phyloP scores from a whole-genome alignment of 2,329 filamentous ascomycete species.

The Leptodontidium sp. region DNA sequence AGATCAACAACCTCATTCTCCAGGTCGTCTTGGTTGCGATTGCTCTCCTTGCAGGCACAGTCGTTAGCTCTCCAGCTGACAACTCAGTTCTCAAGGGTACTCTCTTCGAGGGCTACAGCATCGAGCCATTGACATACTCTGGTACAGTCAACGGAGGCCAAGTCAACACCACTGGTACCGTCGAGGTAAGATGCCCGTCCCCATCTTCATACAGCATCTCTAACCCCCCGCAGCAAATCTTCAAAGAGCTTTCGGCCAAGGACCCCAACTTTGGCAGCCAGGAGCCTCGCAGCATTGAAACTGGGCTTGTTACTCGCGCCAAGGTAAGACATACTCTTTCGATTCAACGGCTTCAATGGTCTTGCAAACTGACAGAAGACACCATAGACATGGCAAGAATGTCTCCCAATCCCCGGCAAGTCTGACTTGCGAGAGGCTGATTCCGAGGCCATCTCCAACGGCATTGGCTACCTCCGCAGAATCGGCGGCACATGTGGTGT shows the following conservation, averaged over 20 bases:
- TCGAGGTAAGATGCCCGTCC: neutral
- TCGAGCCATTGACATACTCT: neutral
- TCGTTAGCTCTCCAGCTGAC: neutral
- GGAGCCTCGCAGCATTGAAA: neutral
- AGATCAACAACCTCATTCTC: neutral
- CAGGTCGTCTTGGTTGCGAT: neutral
- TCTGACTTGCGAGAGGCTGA: neutral
- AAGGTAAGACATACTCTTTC: neutral
- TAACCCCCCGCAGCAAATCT: neutral
- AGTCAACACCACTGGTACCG: neutral
- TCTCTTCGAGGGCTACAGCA: neutral
- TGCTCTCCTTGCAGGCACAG: neutral
- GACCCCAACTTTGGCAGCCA: neutral
- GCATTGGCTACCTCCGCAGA: neutral
- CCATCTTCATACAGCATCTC: neutral
- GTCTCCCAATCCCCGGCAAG: slow-evolving; percentile 6
- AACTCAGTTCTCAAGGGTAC: neutral
- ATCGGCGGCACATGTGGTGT: neutral
- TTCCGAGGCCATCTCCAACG: neutral
- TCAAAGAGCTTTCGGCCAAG: neutral
- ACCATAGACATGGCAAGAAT: slow-evolving; percentile 1
- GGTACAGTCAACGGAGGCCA: neutral
- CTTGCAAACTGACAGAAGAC: neutral
- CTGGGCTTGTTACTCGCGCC: neutral
- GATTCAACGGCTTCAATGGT: neutral